Evolutionary conservation across 805 yeast genomes (phyloP), one percentile per base, ranked within the genome.

Genomic region (Candida methanosorbosa): DNA sequence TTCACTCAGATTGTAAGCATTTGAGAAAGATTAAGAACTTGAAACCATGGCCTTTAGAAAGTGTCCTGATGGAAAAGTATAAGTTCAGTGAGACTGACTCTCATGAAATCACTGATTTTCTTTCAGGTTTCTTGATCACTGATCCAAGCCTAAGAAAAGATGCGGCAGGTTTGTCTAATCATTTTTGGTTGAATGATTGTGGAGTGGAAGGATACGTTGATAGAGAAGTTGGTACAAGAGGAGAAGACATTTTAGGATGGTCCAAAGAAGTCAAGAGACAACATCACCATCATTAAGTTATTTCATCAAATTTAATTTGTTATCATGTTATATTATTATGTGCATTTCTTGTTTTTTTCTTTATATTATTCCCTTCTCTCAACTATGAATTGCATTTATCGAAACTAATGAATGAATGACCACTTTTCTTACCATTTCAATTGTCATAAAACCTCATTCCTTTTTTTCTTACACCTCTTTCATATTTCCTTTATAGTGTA

Each of bases 241-340:
- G 97, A 22, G 78, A 73, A 34, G 97, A 85, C 59, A 84, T 92
- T 32, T 77, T 78, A 4, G 98, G 97, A 4, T 92, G 98, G 98
- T 72, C 75, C 20, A 63, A 63, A 38, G 95, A 86, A 54, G 70
- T 75, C 16, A 58, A 51, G 38, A 42, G 38, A 36, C 38, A 33
- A n/a, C 34, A 29, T 18, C 36, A 27, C 29, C 9, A 27, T 15
- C 29, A 27, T 15, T 21, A 21, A 11, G 11, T 9, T 21, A 21
- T 21, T 21, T 21, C 11, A n/a, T n/a, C n/a, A n/a, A n/a, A n/a
- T n/a, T n/a, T n/a, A n/a, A n/a, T n/a, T n/a, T n/a, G n/a, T n/a
- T n/a, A n/a, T n/a, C n/a, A n/a, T n/a, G n/a, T n/a, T n/a, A n/a
- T 21, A 9, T 21, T 21, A 21, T 21, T 21, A 8, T 21, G 8